These are phyloP conservation scores for Mycosphaerelloides madeirae DNA, from an alignment of 2,329 filamentous ascomycete genomes.

Conservation along the genomic window DNA sequence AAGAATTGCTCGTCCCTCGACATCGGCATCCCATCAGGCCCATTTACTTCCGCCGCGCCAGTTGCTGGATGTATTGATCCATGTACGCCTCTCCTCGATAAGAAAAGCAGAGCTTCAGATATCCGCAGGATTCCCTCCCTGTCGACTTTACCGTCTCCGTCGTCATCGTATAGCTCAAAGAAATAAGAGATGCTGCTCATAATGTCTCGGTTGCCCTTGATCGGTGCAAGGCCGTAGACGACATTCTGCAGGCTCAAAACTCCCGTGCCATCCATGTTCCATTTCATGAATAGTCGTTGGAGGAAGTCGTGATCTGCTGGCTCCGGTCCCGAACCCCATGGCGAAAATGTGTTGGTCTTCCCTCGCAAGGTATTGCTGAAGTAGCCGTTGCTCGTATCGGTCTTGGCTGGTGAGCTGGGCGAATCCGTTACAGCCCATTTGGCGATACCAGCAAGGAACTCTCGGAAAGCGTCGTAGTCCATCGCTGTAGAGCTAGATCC, in stretches of 20 bases:
- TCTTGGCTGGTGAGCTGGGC: slow-evolving; percentile 56
- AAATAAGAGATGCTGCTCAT: slow-evolving; percentile 98
- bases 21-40: slow-evolving; percentile 25
- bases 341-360: slow-evolving; percentile 40
- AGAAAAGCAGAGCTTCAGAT: slow-evolving; percentile 86
- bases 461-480: slow-evolving; percentile 94
- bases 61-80: slow-evolving; percentile 43
- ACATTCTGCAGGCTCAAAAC: slow-evolving; percentile 84
- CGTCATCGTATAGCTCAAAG: slow-evolving; percentile 94
- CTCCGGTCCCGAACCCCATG: slow-evolving; percentile 58
- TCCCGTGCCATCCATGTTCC: slow-evolving; percentile 76
- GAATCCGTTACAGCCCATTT: slow-evolving; percentile 93
- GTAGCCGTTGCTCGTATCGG: slow-evolving; percentile 51
- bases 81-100: slow-evolving; percentile 74
- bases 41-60: slow-evolving; percentile 24
- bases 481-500: slow-evolving; percentile 87
- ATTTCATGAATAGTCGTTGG: slow-evolving; percentile 76
- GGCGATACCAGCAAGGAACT: slow-evolving; percentile 80
- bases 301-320: slow-evolving; percentile 95
- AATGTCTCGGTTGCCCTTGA: slow-evolving; percentile 91
- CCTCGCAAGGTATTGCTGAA: slow-evolving; percentile 47
- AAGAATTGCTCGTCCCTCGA: slow-evolving; percentile 82
- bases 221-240: slow-evolving; percentile 80
- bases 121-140: slow-evolving; percentile 92
- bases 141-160: slow-evolving; percentile 84